These are phyloP conservation scores for Cucumis sativus DNA, from an alignment of 306 rosid genomes.

Conservation along the genomic window Cucumber_9930_V3 NC_026660.2:5911001-5911500, in stretches of 20 bases:
- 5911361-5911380: background rate
- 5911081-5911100: conserved; percentile 10
- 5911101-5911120: background rate
- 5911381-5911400: background rate
- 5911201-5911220: conserved; percentile 65
- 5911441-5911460: background rate
- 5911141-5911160: background rate
- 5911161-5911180: conserved; percentile 82
- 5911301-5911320: conserved; percentile 71
- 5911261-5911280: conserved; percentile 94
- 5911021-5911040: conserved; percentile 47
- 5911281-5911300: conserved; percentile 84
- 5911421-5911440: background rate
- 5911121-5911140: background rate
- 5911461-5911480: background rate
- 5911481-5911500: background rate
- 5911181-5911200: conserved; percentile 89
- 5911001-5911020: conserved; percentile 79
- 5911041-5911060: conserved; percentile 94
- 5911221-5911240: conserved; percentile 67
- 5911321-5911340: conserved; percentile 11
- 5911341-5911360: background rate
- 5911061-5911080: conserved; percentile 56
- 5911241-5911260: conserved; percentile 85
- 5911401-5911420: background rate